Base-by-base conservation (phyloP, 2,329 filamentous ascomycete genomes). In the Sarocladium brachiariae region DNA sequence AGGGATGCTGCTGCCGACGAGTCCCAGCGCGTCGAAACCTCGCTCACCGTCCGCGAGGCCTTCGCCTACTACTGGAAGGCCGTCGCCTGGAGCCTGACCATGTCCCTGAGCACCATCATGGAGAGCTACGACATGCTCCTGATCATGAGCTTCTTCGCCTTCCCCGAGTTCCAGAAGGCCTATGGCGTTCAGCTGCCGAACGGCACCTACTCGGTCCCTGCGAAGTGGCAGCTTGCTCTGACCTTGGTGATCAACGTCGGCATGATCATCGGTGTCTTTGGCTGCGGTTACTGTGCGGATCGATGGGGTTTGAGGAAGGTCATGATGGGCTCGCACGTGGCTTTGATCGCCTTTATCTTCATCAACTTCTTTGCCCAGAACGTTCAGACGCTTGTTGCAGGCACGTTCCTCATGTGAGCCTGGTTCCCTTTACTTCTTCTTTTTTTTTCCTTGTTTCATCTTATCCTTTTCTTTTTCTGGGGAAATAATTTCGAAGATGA, bases 351-450 rank as follows among this genome's bases (percentile, higher is more conserved):
- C 10, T 56, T 57, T 23, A 54, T 60, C 33, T 59, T 59, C 41
- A 50, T 59, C 23, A 39, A 49, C 2, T 59, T 60, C 49, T 60
- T 58, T 37, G 57, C 58, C 10, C 16, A 9, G 3, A 21, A 38
- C n/a, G 58, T 68, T 9, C 57, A 63, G 14, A 64, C 66, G 6
- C 59, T 72, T 19, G 55, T 73, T 2, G 62, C 70, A 16, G 70
- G 68, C 7, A 63, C 72, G 50, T 60, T 75, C 49, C 57, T 76
- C 81, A 27, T 78, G 34, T 37, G 16, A 37, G 34, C 14, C 30
- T 73, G 64, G 61, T 81, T 16, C 77, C 78, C 8, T 14, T 31
- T 31, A 31, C n/a, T n/a, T n/a, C n/a, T n/a, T n/a, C n/a, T n/a
- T n/a, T n/a, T n/a, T n/a, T n/a, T n/a, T n/a, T n/a, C n/a, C n/a